Conservation (phyloP, 768 basidiomycete species). For the Tricholoma saponaceum region DNA sequence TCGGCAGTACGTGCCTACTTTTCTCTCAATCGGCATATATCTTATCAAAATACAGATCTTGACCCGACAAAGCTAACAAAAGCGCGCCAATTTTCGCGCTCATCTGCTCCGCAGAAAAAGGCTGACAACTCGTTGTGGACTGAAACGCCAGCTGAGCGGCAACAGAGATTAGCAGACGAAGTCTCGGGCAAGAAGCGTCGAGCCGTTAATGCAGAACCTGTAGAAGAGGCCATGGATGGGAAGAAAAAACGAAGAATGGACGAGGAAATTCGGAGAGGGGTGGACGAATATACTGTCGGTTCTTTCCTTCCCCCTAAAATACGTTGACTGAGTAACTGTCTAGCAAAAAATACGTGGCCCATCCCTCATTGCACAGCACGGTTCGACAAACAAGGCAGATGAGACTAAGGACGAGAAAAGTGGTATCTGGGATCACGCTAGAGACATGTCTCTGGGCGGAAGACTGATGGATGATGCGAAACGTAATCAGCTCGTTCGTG, state of each 20-base stretch:
- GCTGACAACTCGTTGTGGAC: slow-evolving; percentile 84
- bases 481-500: slow-evolving; percentile 71
- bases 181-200: slow-evolving; percentile 87
- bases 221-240: slow-evolving; percentile 38
- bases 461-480: slow-evolving; percentile 87
- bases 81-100: slow-evolving; percentile 73
- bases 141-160: slow-evolving; percentile 91
- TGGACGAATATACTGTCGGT: slow-evolving; percentile 78
- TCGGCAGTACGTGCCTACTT: slow-evolving; percentile 56
- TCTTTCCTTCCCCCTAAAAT: background rate
- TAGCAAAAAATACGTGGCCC: slow-evolving; percentile 48
- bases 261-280: slow-evolving; percentile 62
- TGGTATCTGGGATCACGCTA: slow-evolving; percentile 86
- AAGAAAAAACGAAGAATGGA: slow-evolving; percentile 62
- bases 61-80: slow-evolving; percentile 79
- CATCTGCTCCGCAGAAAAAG: slow-evolving; percentile 39
- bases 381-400: slow-evolving; percentile 30
- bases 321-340: background rate
- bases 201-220: slow-evolving; percentile 49
- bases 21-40: background rate
- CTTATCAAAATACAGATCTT: slow-evolving; percentile 45
- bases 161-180: slow-evolving; percentile 90
- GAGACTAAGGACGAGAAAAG: slow-evolving; percentile 47
- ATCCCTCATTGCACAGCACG: slow-evolving; percentile 54
- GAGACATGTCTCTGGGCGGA: slow-evolving; percentile 88